Base-by-base conservation (phyloP, 2,329 filamentous ascomycete species). In the Fusarium sp. region DNA sequence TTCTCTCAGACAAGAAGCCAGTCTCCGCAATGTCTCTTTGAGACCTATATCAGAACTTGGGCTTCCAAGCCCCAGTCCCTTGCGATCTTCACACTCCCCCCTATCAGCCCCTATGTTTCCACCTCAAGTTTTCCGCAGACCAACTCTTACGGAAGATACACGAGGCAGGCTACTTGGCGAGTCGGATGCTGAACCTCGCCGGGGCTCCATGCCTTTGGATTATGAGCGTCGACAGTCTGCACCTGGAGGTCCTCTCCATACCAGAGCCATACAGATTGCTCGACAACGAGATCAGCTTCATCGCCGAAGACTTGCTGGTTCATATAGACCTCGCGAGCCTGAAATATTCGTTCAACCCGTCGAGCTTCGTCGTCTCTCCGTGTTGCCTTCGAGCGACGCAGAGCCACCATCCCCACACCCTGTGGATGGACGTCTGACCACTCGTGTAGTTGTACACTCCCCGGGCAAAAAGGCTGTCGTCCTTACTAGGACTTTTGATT, bases 401-500 rank as follows among this genome's bases (percentile, higher is more conserved):
- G 68, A 48, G 11, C 53, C 58, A 7, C 34, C 56, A n/a, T 69
- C 64, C 2, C 70, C 72, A 39, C 61, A 59, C n/a, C 69, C 56
- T 16, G 49, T 59, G 4, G 62, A 70, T 9, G 63, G 65, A n/a
- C 70, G 55, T 11, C 52, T 77, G 37, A 74, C 69, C n/a, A 72
- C 76, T 6, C 71, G 73, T 9, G 75, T 75, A 10, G 68, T 77
- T 16, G 69, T 79, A 30, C 77, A 74, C 30, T 78, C 78, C 7
- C 65, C 70, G 26, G 80, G 82, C 4, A 78, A 81, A 19, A 80
- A 81, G 49, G 79, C 85, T 2, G 83, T 87, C 66, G 69, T 84
- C 1, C 78, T 89, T 19, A 80, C 83, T 67, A 81, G 85, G 30
- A 81, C 80, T 19, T 86, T 89, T 62, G 80, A 88, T 62, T 76